These are phyloP conservation scores for Diaporthe eres DNA, from an alignment of 2,329 filamentous ascomycete species.

Conservation along the genomic window DNA sequence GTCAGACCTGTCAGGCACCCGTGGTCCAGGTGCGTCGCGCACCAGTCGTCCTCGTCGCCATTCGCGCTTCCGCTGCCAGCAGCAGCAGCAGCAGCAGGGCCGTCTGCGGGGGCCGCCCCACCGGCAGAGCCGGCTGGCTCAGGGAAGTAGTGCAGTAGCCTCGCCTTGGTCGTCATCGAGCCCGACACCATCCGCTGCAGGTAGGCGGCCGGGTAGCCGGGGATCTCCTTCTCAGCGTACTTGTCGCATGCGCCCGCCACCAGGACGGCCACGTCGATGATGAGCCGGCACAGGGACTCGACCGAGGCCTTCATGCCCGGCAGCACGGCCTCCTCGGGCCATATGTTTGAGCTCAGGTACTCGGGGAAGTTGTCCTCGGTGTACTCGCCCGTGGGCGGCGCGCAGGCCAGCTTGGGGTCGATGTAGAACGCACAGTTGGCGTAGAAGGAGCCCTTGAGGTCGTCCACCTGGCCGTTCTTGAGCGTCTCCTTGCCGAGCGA, in stretches of 20 bases:
- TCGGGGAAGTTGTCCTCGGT: slow-evolving; percentile 79
- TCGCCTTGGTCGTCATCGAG: slow-evolving; percentile 90
- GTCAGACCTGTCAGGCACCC: slow-evolving; percentile 95
- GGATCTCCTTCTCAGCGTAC: slow-evolving; percentile 84
- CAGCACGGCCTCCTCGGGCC: slow-evolving; percentile 79
- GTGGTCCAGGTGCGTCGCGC: slow-evolving; percentile 90
- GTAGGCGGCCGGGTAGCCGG: slow-evolving; percentile 82
- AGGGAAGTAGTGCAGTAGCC: slow-evolving; percentile 94
- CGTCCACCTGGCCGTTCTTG: slow-evolving; percentile 83
- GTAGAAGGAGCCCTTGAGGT: slow-evolving; percentile 86
- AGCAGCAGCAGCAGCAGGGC: slow-evolving; percentile 51
- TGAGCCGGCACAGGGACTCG: slow-evolving; percentile 82
- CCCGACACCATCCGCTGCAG: slow-evolving; percentile 88
- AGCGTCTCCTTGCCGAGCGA: slow-evolving; percentile 86
- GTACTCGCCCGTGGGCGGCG: slow-evolving; percentile 71
- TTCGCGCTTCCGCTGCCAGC: slow-evolving; percentile 48
- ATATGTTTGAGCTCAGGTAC: slow-evolving; percentile 91
- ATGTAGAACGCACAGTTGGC: slow-evolving; percentile 87
- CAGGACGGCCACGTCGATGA: slow-evolving; percentile 90
- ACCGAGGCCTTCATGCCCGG: slow-evolving; percentile 83
- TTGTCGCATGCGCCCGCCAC: slow-evolving; percentile 92
- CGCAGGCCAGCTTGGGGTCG: slow-evolving; percentile 72
- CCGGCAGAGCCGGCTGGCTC: slow-evolving; percentile 53
- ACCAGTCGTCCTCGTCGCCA: slow-evolving; percentile 87
- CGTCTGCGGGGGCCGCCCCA: slow-evolving; percentile 47